phyloP scores from a whole-genome alignment of 2,329 filamentous ascomycete species.

The Arthrobotrys sphaeroides region DNA sequence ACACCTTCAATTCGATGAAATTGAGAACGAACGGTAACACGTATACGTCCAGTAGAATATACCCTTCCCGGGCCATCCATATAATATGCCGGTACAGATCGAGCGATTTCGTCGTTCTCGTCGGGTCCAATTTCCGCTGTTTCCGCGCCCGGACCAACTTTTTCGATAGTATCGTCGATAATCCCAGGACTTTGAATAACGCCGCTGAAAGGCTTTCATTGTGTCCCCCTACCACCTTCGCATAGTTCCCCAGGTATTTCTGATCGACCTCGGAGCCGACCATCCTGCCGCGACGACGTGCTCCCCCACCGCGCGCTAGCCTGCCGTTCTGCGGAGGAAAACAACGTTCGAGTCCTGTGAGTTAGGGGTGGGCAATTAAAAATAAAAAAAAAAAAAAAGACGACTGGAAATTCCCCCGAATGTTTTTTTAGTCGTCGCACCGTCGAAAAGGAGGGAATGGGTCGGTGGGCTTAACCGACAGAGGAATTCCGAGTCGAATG shows the following conservation, averaged over 20 bases:
- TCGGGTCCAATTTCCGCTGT: conserved; percentile 80
- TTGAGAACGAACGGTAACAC: conserved; percentile 84
- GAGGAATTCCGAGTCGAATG: conserved; percentile 47
- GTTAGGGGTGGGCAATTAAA: neutral
- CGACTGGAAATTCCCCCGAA: neutral
- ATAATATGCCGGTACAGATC: conserved; percentile 90
- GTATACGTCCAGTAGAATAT: conserved; percentile 84
- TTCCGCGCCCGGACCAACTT: conserved; percentile 85
- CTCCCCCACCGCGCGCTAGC: conserved; percentile 45
- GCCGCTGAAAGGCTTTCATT: conserved; percentile 82
- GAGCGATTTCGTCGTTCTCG: conserved; percentile 79
- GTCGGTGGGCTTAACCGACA: conserved; percentile 45
- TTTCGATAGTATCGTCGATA: conserved; percentile 86
- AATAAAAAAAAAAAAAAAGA: conserved; percentile 17
- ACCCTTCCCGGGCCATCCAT: conserved; percentile 91
- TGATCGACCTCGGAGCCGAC: conserved; percentile 97
- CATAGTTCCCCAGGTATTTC: conserved; percentile 91
- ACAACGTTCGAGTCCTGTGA: conserved; percentile 11
- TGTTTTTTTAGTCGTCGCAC: conserved; percentile 23
- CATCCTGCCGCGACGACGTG: conserved; percentile 67
- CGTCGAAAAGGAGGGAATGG: neutral
- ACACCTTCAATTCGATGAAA: conserved; percentile 83
- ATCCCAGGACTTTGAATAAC: conserved; percentile 88
- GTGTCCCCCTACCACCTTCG: conserved; percentile 78
- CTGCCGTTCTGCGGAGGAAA: conserved; percentile 14